Evolutionary conservation across 164 flowering plant species (phyloP).

Genomic region (Vitis labrusca): DNA sequence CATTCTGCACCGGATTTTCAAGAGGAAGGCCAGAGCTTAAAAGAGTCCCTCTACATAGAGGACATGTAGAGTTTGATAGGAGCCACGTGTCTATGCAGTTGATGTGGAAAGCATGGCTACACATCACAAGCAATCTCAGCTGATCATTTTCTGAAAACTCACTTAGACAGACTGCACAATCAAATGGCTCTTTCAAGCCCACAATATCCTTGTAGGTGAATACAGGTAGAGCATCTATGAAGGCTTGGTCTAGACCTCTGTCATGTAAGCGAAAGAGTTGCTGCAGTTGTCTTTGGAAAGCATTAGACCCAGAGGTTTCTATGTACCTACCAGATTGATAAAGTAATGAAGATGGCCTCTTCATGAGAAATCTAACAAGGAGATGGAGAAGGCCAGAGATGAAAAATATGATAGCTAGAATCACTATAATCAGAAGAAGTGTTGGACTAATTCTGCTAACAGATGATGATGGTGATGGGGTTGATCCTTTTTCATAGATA

Average conservation of each 20-base stretch:
- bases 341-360: constrained; percentile 47
- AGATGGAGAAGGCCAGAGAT: constrained; percentile 68
- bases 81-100: constrained; percentile 89
- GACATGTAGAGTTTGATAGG: constrained; percentile 84
- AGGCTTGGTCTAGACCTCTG: constrained; percentile 81
- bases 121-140: constrained; percentile 70
- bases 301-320: constrained; percentile 41
- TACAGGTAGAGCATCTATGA: constrained; percentile 79
- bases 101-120: constrained; percentile 84
- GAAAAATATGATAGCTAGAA: constrained; percentile 64
- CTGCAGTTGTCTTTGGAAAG: constrained; percentile 76
- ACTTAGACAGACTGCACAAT: constrained; percentile 85
- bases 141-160: constrained; percentile 65
- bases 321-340: constrained; percentile 49
- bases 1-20: constrained; percentile 46
- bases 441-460: constrained; percentile 53
- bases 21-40: constrained; percentile 26
- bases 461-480: constrained; percentile 36
- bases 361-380: constrained; percentile 52
- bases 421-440: constrained; percentile 51
- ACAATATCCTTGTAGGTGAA: constrained; percentile 66
- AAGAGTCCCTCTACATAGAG: constrained; percentile 69
- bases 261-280: constrained; percentile 85
- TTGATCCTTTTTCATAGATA: constrained; percentile 25
- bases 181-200: constrained; percentile 77